Conservation (phyloP, 169 alveolate species). For the Perkinsus olseni region DNA sequence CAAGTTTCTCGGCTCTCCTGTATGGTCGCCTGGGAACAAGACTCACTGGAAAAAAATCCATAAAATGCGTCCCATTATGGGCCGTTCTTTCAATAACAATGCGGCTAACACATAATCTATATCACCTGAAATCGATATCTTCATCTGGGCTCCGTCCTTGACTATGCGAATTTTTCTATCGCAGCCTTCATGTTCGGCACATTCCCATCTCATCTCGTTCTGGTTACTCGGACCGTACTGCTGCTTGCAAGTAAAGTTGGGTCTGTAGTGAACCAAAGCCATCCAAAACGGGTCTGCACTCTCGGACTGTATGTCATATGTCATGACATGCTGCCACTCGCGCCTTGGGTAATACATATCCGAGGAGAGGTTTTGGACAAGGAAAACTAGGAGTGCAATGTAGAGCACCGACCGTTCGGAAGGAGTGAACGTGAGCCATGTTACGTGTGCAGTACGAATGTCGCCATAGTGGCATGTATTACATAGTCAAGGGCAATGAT, state of each 20-base stretch:
- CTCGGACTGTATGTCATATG: neutral
- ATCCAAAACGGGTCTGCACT: neutral
- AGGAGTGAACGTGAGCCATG: too few species aligned
- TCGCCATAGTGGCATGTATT: too few species aligned
- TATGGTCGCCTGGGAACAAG: neutral
- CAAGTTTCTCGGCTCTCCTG: neutral
- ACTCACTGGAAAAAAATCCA: neutral
- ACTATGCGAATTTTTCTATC: neutral
- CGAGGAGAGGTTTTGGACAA: too few species aligned
- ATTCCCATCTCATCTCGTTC: neutral
- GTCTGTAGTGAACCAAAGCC: neutral
- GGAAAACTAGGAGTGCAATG: too few species aligned
- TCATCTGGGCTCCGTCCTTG: neutral
- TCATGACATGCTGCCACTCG: neutral
- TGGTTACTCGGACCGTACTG: neutral
- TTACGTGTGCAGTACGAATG: too few species aligned
- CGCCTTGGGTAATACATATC: neutral
- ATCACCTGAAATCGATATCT: neutral
- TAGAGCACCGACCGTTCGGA: neutral
- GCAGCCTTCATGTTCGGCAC: neutral
- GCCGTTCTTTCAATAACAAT: too few species aligned
- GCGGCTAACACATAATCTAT: too few species aligned
- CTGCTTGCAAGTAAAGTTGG: neutral
- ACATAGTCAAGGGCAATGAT: too few species aligned
- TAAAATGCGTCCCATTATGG: neutral